Evolutionary conservation across 2,329 filamentous ascomycete species (phyloP), one percentile per base, ranked within the genome.

Genomic region (Phaeosphaeriaceae sp.): DNA sequence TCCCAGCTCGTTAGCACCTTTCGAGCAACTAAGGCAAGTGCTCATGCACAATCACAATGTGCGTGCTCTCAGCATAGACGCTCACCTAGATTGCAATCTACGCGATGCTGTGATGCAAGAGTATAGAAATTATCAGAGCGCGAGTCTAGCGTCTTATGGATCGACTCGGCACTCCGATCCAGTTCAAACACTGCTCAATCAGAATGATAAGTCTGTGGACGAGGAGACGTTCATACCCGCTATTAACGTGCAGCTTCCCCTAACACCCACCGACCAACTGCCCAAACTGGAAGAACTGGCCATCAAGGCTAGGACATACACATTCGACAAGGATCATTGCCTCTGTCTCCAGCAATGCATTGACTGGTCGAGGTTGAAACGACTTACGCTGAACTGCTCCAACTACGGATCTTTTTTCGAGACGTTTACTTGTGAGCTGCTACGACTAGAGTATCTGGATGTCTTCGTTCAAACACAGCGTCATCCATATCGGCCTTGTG

Each of bases 311-410:
- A 62, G n/a, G 5, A 53, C 36, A 15, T 68, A 67, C 42, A 33
- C n/a, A 36, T 58, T 66, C 10, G 53, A 56, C 46, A 11, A 48
- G 2, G 17, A 52, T 0, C 65, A 68, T 27, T 67, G 62, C 19
- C 13, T 21, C 5, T 25, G 2, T 2, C 56, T 65, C 13, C 45
- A 58, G 17, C 27, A 45, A 1, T 64, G 60, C 25, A 55, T 65
- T 20, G 52, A 67, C 27, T 58, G 57, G 47, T 49, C 11, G 0
- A 59, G 45, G 11, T 49, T 69, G 13, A 56, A 54, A 27, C 53
- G 55, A 1, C 60, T 69, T 10, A 50, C 1, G 52, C 68, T 17
- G 60, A 51, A 4, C 22, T 36, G 31, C 51, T 24, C 54, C 42
- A n/a, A 25, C 57, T 40, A 41, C 62, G 27, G 13, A 41, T 5